Percentiles rank a stretch among this genome's conserved stretches.
phyloP scores from a whole-genome alignment of 768 basidiomycete species.

The Daedaleopsis nitida region DNA sequence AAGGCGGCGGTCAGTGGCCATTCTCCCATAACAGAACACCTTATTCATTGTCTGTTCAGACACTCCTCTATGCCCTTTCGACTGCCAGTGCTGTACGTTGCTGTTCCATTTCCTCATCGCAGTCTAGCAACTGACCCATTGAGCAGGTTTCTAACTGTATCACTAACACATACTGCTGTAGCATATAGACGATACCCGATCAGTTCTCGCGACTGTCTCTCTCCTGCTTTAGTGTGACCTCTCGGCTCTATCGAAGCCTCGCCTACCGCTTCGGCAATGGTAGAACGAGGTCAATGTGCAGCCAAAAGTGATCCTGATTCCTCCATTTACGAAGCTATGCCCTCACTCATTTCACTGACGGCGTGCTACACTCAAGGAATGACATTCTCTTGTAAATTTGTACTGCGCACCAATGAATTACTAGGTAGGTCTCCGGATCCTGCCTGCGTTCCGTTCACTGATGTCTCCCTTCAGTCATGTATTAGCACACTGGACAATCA shows the following conservation, averaged over 20 bases:
- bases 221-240: not conserved
- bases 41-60: constrained; percentile 44
- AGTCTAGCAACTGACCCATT: not conserved
- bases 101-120: not conserved
- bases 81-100: constrained; percentile 82
- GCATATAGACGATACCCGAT: constrained; percentile 14
- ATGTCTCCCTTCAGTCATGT: not conserved
- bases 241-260: constrained; percentile 63
- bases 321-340: constrained; percentile 15
- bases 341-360: constrained; percentile 14
- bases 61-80: constrained; percentile 84
- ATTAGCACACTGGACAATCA: not conserved
- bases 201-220: not conserved
- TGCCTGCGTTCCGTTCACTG: not conserved
- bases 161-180: constrained; percentile 9
- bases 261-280: constrained; percentile 41
- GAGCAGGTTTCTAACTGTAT: constrained; percentile 17
- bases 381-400: constrained; percentile 7
- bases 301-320: constrained; percentile 47
- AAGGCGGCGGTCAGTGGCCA: constrained; percentile 66
- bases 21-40: constrained; percentile 13
- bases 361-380: constrained; percentile 21
- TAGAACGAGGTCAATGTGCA: constrained; percentile 62
- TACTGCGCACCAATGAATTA: not conserved
- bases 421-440: not conserved